Percentiles rank a stretch among this genome's conserved stretches.
Conservation (phyloP, 352 stramenopile species). For the Globisporangium paroecandrum region DNA sequence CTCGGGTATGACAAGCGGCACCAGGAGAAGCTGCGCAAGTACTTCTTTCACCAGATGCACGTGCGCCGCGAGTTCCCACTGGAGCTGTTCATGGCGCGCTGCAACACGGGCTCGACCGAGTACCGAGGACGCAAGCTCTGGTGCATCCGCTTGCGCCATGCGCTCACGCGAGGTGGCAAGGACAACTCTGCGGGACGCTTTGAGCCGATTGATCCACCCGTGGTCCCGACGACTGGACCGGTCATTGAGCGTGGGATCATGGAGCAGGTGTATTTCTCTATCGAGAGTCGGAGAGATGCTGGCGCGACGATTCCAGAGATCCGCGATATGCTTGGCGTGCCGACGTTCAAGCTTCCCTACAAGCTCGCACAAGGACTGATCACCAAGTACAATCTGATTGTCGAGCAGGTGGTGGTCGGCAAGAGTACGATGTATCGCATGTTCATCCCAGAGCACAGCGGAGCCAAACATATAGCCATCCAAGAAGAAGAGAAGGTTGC, state of each 20-base stretch:
- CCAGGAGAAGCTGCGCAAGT: constrained; percentile 80
- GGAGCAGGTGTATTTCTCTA: constrained; percentile 72
- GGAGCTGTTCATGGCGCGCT: constrained; percentile 79
- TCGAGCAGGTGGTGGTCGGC: constrained; percentile 72
- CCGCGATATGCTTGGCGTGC: constrained; percentile 69
- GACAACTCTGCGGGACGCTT: constrained; percentile 21
- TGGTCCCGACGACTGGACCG: constrained; percentile 21
- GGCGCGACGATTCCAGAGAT: constrained; percentile 79
- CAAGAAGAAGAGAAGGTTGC: not conserved
- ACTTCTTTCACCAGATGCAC: constrained; percentile 76
- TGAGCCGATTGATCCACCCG: constrained; percentile 17
- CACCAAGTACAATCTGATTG: constrained; percentile 71
- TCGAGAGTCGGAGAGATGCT: constrained; percentile 41
- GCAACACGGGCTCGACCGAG: constrained; percentile 51
- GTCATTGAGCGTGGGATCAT: constrained; percentile 74
- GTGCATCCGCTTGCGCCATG: constrained; percentile 57
- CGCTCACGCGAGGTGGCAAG: not conserved
- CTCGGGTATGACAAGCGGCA: constrained; percentile 72
- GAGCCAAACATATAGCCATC: not conserved
- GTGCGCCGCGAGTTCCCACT: constrained; percentile 54
- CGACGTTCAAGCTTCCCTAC: constrained; percentile 83
- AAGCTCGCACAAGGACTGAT: constrained; percentile 78
- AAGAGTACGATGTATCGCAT: constrained; percentile 86
- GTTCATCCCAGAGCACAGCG: constrained; percentile 38
- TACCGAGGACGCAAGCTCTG: constrained; percentile 73